Evolutionary conservation across 2,329 filamentous ascomycete species (phyloP).

Genomic region (Calonectria fujianensis): DNA sequence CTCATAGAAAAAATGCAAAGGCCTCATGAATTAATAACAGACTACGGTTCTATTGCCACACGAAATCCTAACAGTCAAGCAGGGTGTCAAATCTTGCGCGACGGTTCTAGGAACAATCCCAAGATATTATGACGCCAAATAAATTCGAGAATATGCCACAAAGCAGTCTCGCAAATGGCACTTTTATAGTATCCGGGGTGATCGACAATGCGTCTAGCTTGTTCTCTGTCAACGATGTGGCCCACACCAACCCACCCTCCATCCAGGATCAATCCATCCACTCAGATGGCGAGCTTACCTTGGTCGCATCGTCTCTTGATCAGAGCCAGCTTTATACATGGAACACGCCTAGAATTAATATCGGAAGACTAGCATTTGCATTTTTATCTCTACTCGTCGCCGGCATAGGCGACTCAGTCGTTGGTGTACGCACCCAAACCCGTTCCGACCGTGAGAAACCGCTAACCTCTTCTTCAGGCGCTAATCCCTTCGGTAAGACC

Average conservation of each 20-base stretch:
- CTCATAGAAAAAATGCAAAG: background rate
- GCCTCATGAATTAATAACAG: background rate
- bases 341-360: background rate
- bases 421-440: background rate
- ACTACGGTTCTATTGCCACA: background rate
- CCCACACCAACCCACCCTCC: background rate
- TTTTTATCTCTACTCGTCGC: slow-evolving; percentile 8
- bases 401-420: slow-evolving; percentile 1
- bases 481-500: slow-evolving; percentile 15
- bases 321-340: background rate
- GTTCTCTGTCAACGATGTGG: background rate
- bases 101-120: background rate
- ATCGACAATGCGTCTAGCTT: background rate
- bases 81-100: background rate
- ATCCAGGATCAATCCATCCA: background rate
- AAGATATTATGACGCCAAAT: background rate
- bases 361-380: slow-evolving; percentile 1
- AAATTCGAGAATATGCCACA: background rate
- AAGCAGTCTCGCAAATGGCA: background rate
- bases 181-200: background rate
- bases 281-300: background rate
- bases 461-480: slow-evolving; percentile 6
- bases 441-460: no score
- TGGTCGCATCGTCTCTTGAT: background rate
- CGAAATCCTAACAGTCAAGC: background rate